A percentile compares a stretch with the other conserved stretches of the same genome.
These are phyloP conservation scores for Globisporangium cylindrosporum DNA, from an alignment of 352 stramenopile species.

Conservation along the genomic window DNA sequence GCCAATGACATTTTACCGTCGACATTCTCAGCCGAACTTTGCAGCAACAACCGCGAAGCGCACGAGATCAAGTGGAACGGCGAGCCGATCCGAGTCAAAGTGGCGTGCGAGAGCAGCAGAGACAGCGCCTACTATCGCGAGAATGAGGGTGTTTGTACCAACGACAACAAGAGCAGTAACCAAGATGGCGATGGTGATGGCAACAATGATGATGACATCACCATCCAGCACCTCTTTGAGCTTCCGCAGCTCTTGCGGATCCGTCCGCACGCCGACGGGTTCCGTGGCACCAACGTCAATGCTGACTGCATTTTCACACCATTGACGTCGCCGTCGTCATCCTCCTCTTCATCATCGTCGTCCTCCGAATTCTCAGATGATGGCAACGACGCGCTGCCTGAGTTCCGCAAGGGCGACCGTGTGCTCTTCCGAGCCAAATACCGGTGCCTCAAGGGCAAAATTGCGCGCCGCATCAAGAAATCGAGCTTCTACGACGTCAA, in stretches of 20 bases:
- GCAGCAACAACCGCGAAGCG: neutral
- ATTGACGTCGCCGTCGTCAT: constrained; percentile 31
- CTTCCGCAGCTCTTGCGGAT: constrained; percentile 45
- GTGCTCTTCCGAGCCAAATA: constrained; percentile 42
- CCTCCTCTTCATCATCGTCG: constrained; percentile 11
- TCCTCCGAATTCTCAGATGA: constrained; percentile 23
- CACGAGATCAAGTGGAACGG: constrained; percentile 36
- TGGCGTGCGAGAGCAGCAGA: constrained; percentile 15
- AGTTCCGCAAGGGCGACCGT: constrained; percentile 47
- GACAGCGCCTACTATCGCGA: neutral
- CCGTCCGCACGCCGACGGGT: constrained; percentile 43
- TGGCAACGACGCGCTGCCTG: constrained; percentile 3
- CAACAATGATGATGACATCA: constrained; percentile 4
- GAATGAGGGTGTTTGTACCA: neutral
- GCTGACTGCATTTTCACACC: constrained; percentile 36
- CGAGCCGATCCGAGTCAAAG: constrained; percentile 31
- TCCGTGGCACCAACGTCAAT: constrained; percentile 43
- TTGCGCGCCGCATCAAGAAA: constrained; percentile 32
- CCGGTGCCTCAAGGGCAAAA: constrained; percentile 34
- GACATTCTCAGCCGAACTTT: neutral
- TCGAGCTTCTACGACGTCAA: constrained; percentile 63
- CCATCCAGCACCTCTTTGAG: constrained; percentile 35
- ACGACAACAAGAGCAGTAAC: neutral
- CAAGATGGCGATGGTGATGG: neutral
- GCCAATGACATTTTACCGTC: neutral